Evolutionary conservation across 2,329 filamentous ascomycete genomes (phyloP), one percentile per base, ranked within the genome.

Genomic region (Trichoderma arundinaceum): DNA sequence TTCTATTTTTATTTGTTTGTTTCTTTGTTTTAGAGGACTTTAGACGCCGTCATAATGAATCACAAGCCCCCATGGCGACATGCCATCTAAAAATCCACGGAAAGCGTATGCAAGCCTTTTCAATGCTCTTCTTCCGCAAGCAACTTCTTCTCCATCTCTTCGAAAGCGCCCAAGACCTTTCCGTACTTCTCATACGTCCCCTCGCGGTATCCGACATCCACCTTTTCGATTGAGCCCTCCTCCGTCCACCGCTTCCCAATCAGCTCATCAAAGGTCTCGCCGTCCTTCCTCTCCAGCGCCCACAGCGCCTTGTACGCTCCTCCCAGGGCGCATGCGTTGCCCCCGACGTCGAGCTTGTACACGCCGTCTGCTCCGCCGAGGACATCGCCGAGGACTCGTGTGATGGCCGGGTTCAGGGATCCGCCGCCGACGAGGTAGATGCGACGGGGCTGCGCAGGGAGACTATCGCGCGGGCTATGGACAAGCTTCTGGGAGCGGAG

Each of bases 281-380:
- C 83, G 1, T 80, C 76, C 28, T 78, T 77, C 54, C 91, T 82
- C 81, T 95, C 92, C 64, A 92, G 82, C 1, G 91, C 93, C 95
- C 95, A 99, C 0, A 96, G 89, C 13, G 95, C 94, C 80, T 98
- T 98, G 80, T 98, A 97, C 32, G 94, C 94, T 7, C 92, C 92
- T 13, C 95, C 95, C 13, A 98, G 80, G 10, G 94, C 95, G 79
- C 95, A 99, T 2, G 95, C 94, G 79, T 96, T 97, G 32, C 94
- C 93, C 32, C 95, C 94, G 5, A 98, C 92, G 74, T 98, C 94
- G 13, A 99, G 87, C 78, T 90, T 91, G 80, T 92, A 99, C 32
- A 98, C 92, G 28, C 95, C 95, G 69, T 98, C 95, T 2, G 84
- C 86, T 39, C 92, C 92, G 60, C 95, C 95, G 2, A 99, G 86